Conservation (phyloP, 495 filamentous ascomycete species). For the Parathielavia appendiculata region DNA sequence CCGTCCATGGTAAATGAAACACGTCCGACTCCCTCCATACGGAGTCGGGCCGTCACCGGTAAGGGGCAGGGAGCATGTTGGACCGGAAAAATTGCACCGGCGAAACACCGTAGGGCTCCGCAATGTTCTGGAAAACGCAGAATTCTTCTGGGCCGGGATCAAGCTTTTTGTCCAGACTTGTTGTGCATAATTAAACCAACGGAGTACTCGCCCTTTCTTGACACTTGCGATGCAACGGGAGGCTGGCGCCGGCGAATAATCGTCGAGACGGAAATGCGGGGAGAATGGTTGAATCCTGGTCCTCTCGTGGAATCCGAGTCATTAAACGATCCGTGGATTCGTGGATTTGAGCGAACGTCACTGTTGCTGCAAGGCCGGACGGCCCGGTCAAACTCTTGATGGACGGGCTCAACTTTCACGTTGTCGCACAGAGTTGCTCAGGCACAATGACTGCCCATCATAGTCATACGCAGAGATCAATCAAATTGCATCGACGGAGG, state of each 20-base stretch:
- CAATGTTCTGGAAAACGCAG: conserved; percentile 19
- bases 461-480: too few relatives aligned
- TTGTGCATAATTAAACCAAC: conserved; percentile 9
- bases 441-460: too few relatives aligned
- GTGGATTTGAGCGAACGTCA: background rate
- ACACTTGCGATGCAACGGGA: conserved; percentile 16
- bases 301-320: too few relatives aligned
- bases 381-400: background rate
- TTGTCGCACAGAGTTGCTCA: too few relatives aligned
- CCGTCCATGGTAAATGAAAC: background rate
- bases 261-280: conserved; percentile 19
- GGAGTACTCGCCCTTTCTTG: conserved; percentile 3
- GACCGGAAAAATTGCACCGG: conserved; percentile 12
- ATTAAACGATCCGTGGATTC: background rate
- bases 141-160: background rate
- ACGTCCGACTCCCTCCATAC: conserved; percentile 1
- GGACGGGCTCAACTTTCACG: too few relatives aligned
- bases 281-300: background rate
- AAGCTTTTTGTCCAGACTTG: conserved; percentile 6
- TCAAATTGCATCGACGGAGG: too few relatives aligned
- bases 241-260: conserved; percentile 13
- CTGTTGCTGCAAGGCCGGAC: background rate
- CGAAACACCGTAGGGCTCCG: conserved; percentile 1
- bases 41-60: conserved; percentile 17
- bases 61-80: conserved; percentile 4